Conservation (phyloP, 2,329 filamentous ascomycete genomes). For the Fusarium sp. region DNA sequence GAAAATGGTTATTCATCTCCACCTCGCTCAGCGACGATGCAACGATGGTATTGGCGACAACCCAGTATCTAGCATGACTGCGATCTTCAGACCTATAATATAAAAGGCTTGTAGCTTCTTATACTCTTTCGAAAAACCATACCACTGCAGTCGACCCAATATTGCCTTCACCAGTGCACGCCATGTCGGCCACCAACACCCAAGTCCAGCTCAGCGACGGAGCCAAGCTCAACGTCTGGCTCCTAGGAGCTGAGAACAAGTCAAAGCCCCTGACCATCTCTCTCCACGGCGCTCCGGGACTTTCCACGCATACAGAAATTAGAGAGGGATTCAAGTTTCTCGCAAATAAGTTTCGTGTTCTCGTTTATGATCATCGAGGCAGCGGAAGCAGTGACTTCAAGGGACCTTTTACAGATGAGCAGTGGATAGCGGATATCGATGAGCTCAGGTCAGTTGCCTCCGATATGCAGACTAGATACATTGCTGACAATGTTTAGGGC, state of each 20-base stretch:
- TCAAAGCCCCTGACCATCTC: constrained; percentile 8
- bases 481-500: neutral
- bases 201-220: constrained; percentile 20
- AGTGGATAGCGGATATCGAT: constrained; percentile 11
- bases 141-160: too few species aligned
- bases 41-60: neutral
- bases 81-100: neutral
- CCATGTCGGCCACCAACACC: neutral
- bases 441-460: neutral
- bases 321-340: constrained; percentile 17
- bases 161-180: neutral
- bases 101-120: neutral
- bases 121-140: neutral
- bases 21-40: constrained; percentile 15
- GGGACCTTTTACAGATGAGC: constrained; percentile 17
- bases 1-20: neutral
- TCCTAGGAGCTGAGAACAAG: constrained; percentile 21
- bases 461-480: fast-evolving
- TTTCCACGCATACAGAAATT: constrained; percentile 3
- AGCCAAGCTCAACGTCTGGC: constrained; percentile 13
- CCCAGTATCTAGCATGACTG: neutral
- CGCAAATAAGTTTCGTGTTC: constrained; percentile 3
- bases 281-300: constrained; percentile 12
- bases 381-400: constrained; percentile 14
- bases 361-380: constrained; percentile 20